Evolutionary conservation across 2,329 filamentous ascomycete species (phyloP), one percentile per base, ranked within the genome.

Genomic region (Exophiala mesophila): DNA sequence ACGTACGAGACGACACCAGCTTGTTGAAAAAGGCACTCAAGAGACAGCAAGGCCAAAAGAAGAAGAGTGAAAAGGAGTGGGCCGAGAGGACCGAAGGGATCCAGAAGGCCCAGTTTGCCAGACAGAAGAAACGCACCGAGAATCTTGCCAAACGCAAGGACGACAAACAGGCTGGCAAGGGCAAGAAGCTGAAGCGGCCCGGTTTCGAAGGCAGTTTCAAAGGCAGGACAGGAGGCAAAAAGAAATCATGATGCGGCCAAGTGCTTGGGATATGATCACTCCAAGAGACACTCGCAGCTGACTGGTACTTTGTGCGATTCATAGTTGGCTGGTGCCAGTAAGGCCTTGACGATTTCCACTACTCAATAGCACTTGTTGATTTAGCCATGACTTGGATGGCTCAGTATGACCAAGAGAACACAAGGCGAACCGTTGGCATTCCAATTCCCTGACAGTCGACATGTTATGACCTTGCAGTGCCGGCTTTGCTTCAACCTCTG

Each of bases 11-110:
- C 59, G 88, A 95, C 62, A 87, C 88, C 50, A 80, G 77, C 33
- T 68, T 95, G 43, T 74, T 98, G 19, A 96, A 95, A 74, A 96
- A 95, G 73, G 85, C 89, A 0, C 72, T 97, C 54, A 96, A 96
- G 76, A 82, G 90, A 54, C 94, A 95, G 70, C 88, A 96, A 58
- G 80, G 82, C 54, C 72, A 77, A 39, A 97, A 96, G 78, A 83
- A 82, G 67, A 94, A 92, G 78, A 94, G 86, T 61, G 87, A 88
- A 63, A 83, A 84, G 60, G 88, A 92, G 59, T 97, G 92, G 86
- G 76, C 70, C 34, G 84, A 88, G 44, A 75, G 86, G 36, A 68
- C 78, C 28, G 78, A 83, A 19, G 82, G 82, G 20, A 80, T 97
- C 36, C 76, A 78, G 53, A 83, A 85, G 65, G 73, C 84, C 36